Percentiles rank a stretch among this genome's conserved stretches.
Evolutionary conservation across 2,329 filamentous ascomycete genomes (phyloP).

Genomic region (Sclerotiophoma versabilis): DNA sequence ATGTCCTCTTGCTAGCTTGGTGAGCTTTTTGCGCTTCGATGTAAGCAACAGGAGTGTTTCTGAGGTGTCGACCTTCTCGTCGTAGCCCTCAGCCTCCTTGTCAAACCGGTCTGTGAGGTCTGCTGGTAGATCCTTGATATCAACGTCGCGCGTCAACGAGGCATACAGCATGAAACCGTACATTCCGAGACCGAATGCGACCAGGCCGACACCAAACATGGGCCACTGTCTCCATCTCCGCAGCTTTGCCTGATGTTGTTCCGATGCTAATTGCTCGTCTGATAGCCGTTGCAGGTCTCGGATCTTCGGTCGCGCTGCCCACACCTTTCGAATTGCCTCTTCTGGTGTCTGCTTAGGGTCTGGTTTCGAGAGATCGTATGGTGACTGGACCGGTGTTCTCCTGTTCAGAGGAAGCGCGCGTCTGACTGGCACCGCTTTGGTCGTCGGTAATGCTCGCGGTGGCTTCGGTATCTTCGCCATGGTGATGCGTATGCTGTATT

Average conservation of each 20-base stretch:
- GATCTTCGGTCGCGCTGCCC: slow-evolving; percentile 34
- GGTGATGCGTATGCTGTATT: slow-evolving; percentile 11
- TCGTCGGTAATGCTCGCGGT: slow-evolving; percentile 31
- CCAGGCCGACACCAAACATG: slow-evolving; percentile 40
- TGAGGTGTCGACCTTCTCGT: slow-evolving; percentile 55
- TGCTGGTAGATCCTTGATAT: slow-evolving; percentile 38
- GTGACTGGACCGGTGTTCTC: slow-evolving; percentile 21
- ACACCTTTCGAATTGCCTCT: slow-evolving; percentile 30
- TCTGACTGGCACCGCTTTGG: slow-evolving; percentile 28
- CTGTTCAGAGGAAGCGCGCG: slow-evolving; percentile 25
- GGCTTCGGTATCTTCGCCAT: slow-evolving; percentile 47
- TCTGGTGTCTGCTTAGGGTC: slow-evolving; percentile 25
- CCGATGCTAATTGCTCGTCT: slow-evolving; percentile 36
- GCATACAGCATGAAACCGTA: slow-evolving; percentile 50
- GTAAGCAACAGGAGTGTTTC: slow-evolving; percentile 54
- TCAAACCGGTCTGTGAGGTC: slow-evolving; percentile 58
- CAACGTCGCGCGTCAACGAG: slow-evolving; percentile 36
- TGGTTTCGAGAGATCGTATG: slow-evolving; percentile 21
- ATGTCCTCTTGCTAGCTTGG: slow-evolving; percentile 52
- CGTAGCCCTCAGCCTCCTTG: slow-evolving; percentile 54
- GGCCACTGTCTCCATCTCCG: slow-evolving; percentile 42
- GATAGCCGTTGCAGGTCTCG: slow-evolving; percentile 36
- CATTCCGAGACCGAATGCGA: slow-evolving; percentile 51
- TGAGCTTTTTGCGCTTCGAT: slow-evolving; percentile 50
- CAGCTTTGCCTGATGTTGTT: slow-evolving; percentile 37